phyloP scores from a whole-genome alignment of 129 eudicot species.

The Daucus carota region DNA sequence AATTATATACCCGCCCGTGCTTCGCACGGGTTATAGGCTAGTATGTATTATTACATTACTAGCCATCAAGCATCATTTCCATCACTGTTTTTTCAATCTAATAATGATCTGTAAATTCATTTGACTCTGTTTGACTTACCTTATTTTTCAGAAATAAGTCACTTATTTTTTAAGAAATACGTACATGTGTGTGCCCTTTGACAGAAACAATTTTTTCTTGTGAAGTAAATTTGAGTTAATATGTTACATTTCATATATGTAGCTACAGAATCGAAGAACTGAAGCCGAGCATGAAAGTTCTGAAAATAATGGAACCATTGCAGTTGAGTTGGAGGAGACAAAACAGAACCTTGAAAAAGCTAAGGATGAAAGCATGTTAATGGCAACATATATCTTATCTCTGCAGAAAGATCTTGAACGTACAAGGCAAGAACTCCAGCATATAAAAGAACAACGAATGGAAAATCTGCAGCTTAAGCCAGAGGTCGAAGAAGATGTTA shows the following conservation, averaged over 20 bases:
- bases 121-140: too few relatives aligned
- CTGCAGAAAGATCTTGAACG: slow-evolving; percentile 70
- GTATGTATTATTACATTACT: neutral
- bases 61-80: neutral
- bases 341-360: slow-evolving; percentile 71
- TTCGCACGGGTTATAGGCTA: too few relatives aligned
- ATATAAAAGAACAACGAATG: slow-evolving; percentile 37
- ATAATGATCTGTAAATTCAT: too few relatives aligned
- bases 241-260: too few relatives aligned
- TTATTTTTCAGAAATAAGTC: too few relatives aligned
- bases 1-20: too few relatives aligned
- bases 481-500: slow-evolving; percentile 47
- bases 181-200: too few relatives aligned
- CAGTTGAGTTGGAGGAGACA: slow-evolving; percentile 61
- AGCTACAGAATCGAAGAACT: slow-evolving; percentile 30
- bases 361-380: slow-evolving; percentile 54
- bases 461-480: slow-evolving; percentile 21
- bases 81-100: too few relatives aligned
- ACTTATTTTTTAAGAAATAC: too few relatives aligned
- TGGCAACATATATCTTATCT: slow-evolving; percentile 67
- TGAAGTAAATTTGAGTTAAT: too few relatives aligned
- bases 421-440: slow-evolving; percentile 60
- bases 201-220: too few relatives aligned
- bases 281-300: slow-evolving; percentile 16
- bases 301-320: slow-evolving; percentile 1